phyloP scores from a whole-genome alignment of 768 basidiomycete genomes.

The Auricularia sp. region DNA sequence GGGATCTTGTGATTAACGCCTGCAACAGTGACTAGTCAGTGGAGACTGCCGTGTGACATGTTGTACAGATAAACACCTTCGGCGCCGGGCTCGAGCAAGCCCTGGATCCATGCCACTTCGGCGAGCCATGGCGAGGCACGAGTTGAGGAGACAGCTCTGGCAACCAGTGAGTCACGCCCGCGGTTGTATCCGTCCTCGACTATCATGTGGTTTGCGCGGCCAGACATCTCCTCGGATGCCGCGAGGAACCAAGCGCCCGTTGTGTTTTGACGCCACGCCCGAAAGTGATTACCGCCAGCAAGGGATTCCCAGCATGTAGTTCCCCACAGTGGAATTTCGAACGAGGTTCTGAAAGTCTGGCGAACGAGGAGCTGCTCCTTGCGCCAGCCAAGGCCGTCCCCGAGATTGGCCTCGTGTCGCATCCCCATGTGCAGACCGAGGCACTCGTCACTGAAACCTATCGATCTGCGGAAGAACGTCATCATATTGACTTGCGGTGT shows the following conservation, averaged over 20 bases:
- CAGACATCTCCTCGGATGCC: conserved; percentile 52
- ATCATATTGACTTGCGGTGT: background rate
- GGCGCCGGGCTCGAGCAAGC: conserved; percentile 58
- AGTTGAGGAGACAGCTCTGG: conserved; percentile 36
- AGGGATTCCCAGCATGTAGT: conserved; percentile 62
- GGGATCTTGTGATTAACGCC: background rate
- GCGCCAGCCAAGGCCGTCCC: conserved; percentile 68
- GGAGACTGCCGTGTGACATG: background rate
- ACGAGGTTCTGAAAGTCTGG: conserved; percentile 48
- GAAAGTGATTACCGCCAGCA: conserved; percentile 69
- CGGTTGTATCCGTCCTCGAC: conserved; percentile 69
- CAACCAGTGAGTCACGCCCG: conserved; percentile 74
- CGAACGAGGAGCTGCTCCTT: conserved; percentile 62
- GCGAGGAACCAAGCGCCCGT: conserved; percentile 81
- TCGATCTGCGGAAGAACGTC: conserved; percentile 36
- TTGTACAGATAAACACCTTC: conserved; percentile 13
- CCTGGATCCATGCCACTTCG: conserved; percentile 64
- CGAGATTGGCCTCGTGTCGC: conserved; percentile 72
- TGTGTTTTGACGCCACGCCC: conserved; percentile 80
- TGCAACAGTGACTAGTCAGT: no score
- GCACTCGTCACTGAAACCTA: conserved; percentile 78
- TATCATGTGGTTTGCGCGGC: conserved; percentile 47
- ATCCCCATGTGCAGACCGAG: conserved; percentile 67
- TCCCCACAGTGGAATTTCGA: conserved; percentile 53
- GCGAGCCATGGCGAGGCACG: conserved; percentile 54